phyloP scores from a whole-genome alignment of 1,284 basidiomycete species.

The Ustanciosporium gigantosporum region DNA sequence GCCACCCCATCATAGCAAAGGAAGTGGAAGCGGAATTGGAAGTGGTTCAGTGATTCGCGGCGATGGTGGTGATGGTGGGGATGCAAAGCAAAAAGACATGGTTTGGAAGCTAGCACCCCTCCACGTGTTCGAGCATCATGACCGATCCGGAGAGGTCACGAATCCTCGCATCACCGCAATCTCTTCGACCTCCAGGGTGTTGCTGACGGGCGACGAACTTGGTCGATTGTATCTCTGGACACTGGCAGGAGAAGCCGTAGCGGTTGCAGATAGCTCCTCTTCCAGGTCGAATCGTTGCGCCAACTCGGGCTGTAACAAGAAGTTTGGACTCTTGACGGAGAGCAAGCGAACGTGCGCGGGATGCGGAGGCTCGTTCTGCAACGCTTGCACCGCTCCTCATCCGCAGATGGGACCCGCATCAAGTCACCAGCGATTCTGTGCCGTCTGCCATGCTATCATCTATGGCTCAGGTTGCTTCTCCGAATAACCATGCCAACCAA shows the following conservation, averaged over 20 bases:
- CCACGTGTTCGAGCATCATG: slow-evolving; percentile 46
- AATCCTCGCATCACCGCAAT: slow-evolving; percentile 31
- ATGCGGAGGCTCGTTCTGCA: slow-evolving; percentile 51
- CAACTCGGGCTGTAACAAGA: slow-evolving; percentile 30
- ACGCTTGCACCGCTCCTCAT: slow-evolving; percentile 27
- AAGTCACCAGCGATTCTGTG: slow-evolving; percentile 27
- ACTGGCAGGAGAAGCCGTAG: slow-evolving; percentile 48
- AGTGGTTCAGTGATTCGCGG: no score
- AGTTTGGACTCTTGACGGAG: slow-evolving; percentile 53
- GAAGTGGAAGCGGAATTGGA: not conserved
- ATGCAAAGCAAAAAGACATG: not conserved
- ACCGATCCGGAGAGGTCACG: slow-evolving; percentile 9
- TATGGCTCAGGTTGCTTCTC: slow-evolving; percentile 21
- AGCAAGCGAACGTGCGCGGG: slow-evolving; percentile 31
- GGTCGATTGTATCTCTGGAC: slow-evolving; percentile 55
- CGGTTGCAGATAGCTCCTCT: slow-evolving; percentile 33
- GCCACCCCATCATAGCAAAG: not conserved
- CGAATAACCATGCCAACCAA: no score
- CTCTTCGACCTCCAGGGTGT: slow-evolving; percentile 11
- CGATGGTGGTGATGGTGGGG: no score
- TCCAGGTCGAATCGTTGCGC: slow-evolving; percentile 40
- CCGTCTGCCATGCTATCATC: slow-evolving; percentile 17
- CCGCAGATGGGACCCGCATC: slow-evolving; percentile 12
- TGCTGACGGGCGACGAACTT: slow-evolving; percentile 50
- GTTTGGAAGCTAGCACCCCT: slow-evolving; percentile 34